phyloP scores from a whole-genome alignment of 1,139 yeast species.

The Groenewaldozyma sp. region DNA sequence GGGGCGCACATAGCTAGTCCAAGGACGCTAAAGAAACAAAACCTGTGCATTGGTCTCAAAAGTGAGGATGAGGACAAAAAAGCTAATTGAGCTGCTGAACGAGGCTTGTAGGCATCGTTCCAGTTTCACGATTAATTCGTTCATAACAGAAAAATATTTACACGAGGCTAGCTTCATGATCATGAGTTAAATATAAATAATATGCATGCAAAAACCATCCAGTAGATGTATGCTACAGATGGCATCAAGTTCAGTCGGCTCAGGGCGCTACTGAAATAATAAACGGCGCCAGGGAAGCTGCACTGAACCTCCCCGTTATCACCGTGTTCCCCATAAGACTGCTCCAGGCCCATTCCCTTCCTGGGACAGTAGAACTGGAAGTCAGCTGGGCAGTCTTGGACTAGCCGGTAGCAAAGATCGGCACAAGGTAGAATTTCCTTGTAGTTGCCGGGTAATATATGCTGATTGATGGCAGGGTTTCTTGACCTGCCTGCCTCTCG shows the following conservation, averaged over 20 bases:
- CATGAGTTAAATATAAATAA: no score
- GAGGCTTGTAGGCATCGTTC: no score
- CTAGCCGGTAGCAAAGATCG: conserved; percentile 68
- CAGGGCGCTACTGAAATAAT: conserved; percentile 10
- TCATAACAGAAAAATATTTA: no score
- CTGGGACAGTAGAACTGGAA: conserved; percentile 71
- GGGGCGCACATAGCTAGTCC: no score
- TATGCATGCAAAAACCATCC: no score
- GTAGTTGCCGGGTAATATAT: conserved; percentile 56
- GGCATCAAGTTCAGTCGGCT: neutral
- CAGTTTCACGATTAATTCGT: no score
- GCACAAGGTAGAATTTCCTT: conserved; percentile 82
- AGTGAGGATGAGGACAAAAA: no score
- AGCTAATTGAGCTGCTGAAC: no score
- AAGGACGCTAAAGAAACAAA: no score
- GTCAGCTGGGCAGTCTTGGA: conserved; percentile 72
- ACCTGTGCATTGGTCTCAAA: no score
- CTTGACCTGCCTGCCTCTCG: conserved; percentile 51
- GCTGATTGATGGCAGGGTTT: conserved; percentile 46
- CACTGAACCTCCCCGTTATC: conserved; percentile 29
- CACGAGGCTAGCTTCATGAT: no score
- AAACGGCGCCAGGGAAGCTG: conserved; percentile 31
- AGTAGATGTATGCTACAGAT: no score
- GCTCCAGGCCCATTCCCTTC: conserved; percentile 11
- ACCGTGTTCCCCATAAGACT: conserved; percentile 23